Evolutionary conservation across 1,284 basidiomycete species (phyloP).

Genomic region (Ganoderma lingzhi): DNA sequence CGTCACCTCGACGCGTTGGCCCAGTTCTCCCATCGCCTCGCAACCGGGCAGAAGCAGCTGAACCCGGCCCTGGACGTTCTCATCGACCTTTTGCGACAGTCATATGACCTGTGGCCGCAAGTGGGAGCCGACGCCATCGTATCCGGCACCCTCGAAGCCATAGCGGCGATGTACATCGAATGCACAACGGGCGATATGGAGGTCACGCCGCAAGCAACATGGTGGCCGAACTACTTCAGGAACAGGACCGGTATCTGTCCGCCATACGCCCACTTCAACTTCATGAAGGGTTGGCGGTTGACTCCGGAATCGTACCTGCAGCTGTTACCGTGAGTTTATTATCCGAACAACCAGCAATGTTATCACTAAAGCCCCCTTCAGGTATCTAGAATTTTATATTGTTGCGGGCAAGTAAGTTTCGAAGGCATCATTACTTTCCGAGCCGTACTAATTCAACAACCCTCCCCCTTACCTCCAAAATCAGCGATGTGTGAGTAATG

Average conservation of each 20-base stretch:
- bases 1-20: constrained; percentile 5
- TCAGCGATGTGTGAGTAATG: constrained; percentile 3
- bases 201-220: constrained; percentile 22
- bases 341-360: no score
- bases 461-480: not conserved
- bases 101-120: constrained; percentile 22
- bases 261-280: constrained; percentile 30
- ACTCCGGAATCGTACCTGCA: constrained; percentile 28
- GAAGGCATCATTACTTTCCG: no score
- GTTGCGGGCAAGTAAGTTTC: constrained; percentile 25
- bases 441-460: no score
- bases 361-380: not conserved
- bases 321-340: constrained; percentile 26
- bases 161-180: constrained; percentile 29
- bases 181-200: constrained; percentile 21
- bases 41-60: constrained; percentile 9
- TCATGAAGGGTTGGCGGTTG: constrained; percentile 25
- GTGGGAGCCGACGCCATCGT: constrained; percentile 29
- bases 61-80: constrained; percentile 19
- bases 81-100: constrained; percentile 10
- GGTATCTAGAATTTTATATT: constrained; percentile 30
- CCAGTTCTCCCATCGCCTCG: constrained; percentile 23
- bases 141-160: constrained; percentile 25
- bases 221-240: constrained; percentile 27
- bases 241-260: constrained; percentile 24